These are phyloP conservation scores for Nicotiana noctiflora DNA, from an alignment of 257 asterid genomes.

Conservation along the genomic window DNA sequence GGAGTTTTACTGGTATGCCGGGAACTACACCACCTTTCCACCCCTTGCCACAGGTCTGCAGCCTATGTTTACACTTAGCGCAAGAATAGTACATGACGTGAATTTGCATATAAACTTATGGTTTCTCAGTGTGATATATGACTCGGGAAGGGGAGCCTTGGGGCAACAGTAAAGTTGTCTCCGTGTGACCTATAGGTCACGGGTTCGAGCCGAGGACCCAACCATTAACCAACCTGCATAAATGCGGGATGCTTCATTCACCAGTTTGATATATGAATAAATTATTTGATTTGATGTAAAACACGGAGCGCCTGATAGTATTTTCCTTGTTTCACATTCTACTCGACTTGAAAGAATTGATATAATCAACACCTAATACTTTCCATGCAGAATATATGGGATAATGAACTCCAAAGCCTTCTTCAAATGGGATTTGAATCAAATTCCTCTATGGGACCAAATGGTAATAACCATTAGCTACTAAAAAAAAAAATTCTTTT, in stretches of 20 bases:
- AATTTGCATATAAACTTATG: not conserved
- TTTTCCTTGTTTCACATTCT: not conserved
- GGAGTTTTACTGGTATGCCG: constrained; percentile 35
- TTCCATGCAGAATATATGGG: constrained; percentile 51
- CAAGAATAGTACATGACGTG: not conserved
- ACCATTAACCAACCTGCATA: too few species aligned
- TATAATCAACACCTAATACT: not conserved
- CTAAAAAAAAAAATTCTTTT: not conserved
- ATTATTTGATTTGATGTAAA: not conserved
- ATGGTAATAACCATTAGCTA: constrained; percentile 32
- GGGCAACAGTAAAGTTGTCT: too few species aligned
- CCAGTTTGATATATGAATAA: not conserved
- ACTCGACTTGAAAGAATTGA: not conserved
- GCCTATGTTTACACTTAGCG: not conserved
- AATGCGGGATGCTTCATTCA: too few species aligned
- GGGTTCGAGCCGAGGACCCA: too few species aligned
- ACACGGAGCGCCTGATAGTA: not conserved
- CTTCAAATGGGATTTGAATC: constrained; percentile 71
- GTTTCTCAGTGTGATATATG: too few species aligned
- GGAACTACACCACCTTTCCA: constrained; percentile 37
- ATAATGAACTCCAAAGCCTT: constrained; percentile 51
- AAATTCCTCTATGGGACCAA: constrained; percentile 47
- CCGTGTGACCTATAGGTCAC: too few species aligned
- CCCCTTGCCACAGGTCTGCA: constrained; percentile 48
- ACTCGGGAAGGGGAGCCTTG: too few species aligned